phyloP scores from a whole-genome alignment of 768 basidiomycete species.

The Nidularia pulvinata region DNA sequence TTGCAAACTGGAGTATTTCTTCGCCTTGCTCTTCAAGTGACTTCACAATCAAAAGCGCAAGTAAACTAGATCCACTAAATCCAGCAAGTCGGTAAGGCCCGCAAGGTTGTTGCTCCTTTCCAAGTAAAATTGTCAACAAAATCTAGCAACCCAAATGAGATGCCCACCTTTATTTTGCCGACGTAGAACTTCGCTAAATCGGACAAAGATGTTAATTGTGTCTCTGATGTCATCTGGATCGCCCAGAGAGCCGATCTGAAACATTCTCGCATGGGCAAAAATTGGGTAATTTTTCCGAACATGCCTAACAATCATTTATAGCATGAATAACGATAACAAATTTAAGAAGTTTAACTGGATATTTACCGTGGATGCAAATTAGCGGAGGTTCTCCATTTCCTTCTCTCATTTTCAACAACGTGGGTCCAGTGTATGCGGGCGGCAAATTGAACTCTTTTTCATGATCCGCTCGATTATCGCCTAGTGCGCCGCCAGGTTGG shows the following conservation, averaged over 20 bases:
- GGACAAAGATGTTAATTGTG: constrained; percentile 3
- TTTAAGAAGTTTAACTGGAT: background rate
- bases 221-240: constrained; percentile 10
- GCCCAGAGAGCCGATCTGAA: constrained; percentile 10
- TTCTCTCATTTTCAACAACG: constrained; percentile 1
- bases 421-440: background rate
- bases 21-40: constrained; percentile 8
- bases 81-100: constrained; percentile 11
- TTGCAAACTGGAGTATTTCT: constrained; percentile 7
- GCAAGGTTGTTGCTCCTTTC: constrained; percentile 5
- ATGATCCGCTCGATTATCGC: background rate
- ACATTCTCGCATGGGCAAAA: background rate
- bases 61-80: constrained; percentile 4
- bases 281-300: background rate
- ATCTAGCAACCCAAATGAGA: background rate
- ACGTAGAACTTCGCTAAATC: constrained; percentile 6
- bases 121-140: background rate
- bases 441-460: background rate
- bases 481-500: background rate
- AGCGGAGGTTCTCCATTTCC: constrained; percentile 3
- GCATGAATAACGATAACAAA: background rate
- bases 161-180: background rate
- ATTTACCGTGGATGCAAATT: constrained; percentile 1
- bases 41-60: constrained; percentile 4
- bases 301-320: background rate